Base-by-base conservation (phyloP, 176 grass and related monocot species). In the Oryza meyeriana region DNA sequence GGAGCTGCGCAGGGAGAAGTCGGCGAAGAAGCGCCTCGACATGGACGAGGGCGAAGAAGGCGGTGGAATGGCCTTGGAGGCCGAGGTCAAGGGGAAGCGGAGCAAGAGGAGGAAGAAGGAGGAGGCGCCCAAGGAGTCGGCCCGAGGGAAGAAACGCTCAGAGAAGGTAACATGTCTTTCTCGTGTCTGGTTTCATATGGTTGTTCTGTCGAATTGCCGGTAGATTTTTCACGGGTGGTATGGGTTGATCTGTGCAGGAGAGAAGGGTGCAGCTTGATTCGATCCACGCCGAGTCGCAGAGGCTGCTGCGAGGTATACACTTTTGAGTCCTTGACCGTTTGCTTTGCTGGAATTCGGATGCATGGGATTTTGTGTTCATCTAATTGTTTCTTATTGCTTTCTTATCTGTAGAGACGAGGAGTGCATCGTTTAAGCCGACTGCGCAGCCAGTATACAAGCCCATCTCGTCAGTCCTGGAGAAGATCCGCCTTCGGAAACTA, bases 391-490 rank as follows among this genome's bases (percentile, higher is more conserved):
- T 71, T 17, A 1, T 84, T 33, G 8, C 14, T 48, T 33, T 69
- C 24, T 78, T 27, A 28, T n/a, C 8, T 79, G 41, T 22, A 98
- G 96, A 95, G 78, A 95, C 96, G n/a, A 81, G 75, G 30, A 86
- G 87, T 31, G 96, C 87, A 25, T 90, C 96, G 2, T 98, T 98
- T 81, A 98, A 85, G 42, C 79, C 90, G 3, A 59, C n/a, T 35
- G 55, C 79, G 5, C 61, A 90, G 33, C 41, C 90, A 80, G 90
- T 95, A 79, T 84, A 85, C 27, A 98, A 95, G 74, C 92, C 95
- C 41, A 98, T 98, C 52, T 95, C 92, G 17, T 95, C 92, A 10
- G 87, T 98, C 45, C 86, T 98, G 48, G 95, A 95, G 88, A 98
- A 98, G 88, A 98, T 98, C 39, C 86, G 96, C 9, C 89, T 90